phyloP scores from a whole-genome alignment of 2,329 filamentous ascomycete species.

The Chalara sp. region DNA sequence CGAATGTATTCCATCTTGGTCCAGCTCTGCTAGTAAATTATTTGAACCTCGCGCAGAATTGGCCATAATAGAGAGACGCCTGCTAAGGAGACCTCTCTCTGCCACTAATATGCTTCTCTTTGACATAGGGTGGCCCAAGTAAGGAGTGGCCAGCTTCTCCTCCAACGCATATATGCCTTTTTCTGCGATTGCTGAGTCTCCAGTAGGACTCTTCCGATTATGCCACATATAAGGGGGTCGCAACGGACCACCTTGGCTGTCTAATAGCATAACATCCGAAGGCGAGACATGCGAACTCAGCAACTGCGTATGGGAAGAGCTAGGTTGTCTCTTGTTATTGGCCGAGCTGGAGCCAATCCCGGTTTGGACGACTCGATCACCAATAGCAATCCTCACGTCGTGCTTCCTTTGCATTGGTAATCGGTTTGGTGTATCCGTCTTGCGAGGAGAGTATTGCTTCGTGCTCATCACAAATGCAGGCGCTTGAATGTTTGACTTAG shows the following conservation, averaged over 20 bases:
- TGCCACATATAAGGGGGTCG: too few species aligned
- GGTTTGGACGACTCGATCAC: slow-evolving; percentile 15
- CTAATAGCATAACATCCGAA: slow-evolving; percentile 26
- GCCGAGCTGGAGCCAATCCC: slow-evolving; percentile 20
- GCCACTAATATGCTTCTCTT: too few species aligned
- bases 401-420: not conserved
- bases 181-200: too few species aligned
- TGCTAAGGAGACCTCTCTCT: too few species aligned
- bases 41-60: slow-evolving; percentile 1
- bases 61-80: not conserved
- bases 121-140: too few species aligned
- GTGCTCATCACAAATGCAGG: slow-evolving; percentile 13
- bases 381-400: slow-evolving; percentile 25
- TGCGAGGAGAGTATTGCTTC: not conserved
- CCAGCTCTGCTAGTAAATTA: too few species aligned
- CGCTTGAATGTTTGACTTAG: slow-evolving; percentile 6
- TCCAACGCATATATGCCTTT: too few species aligned
- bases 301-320: slow-evolving; percentile 1
- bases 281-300: slow-evolving; percentile 6
- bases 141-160: too few species aligned
- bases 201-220: too few species aligned
- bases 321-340: slow-evolving; percentile 5
- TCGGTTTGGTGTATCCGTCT: not conserved
- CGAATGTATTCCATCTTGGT: too few species aligned
- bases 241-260: slow-evolving; percentile 9